Evolutionary conservation across 2,329 filamentous ascomycete species (phyloP).

Genomic region (Bipolaris gigantea): DNA sequence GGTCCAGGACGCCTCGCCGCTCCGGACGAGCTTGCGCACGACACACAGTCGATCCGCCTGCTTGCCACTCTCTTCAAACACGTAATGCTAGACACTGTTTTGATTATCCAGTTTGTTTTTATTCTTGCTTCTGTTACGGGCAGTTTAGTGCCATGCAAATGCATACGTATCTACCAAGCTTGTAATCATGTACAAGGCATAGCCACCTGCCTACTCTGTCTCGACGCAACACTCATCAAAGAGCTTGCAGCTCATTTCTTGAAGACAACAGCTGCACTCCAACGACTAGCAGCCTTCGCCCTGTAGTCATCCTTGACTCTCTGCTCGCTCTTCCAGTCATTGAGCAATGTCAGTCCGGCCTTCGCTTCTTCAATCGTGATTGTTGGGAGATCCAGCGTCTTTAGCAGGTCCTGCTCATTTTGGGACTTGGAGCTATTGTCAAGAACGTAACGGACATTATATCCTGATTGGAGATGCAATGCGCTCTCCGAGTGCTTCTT

Average conservation of each 20-base stretch:
- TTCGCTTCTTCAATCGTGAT: conserved; percentile 61
- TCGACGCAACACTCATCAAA: neutral
- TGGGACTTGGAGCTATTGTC: conserved; percentile 59
- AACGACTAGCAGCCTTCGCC: conserved; percentile 43
- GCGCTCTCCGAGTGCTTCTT: conserved; percentile 64
- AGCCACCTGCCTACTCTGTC: neutral
- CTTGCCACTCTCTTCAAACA: neutral
- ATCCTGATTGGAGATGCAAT: conserved; percentile 64
- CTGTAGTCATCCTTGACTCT: conserved; percentile 55
- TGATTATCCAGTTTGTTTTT: neutral
- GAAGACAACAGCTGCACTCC: conserved; percentile 46
- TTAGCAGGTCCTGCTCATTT: conserved; percentile 65
- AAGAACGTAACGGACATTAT: conserved; percentile 62
- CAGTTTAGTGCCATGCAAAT: conserved; percentile 5
- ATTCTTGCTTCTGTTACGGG: conserved; percentile 10
- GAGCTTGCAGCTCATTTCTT: conserved; percentile 16
- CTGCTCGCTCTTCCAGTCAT: conserved; percentile 54
- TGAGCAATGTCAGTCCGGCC: conserved; percentile 56
- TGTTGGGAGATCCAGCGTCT: conserved; percentile 56
- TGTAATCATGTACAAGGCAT: conserved; percentile 5
- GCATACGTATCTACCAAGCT: conserved; percentile 6
- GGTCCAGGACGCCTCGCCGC: conserved; percentile 1
- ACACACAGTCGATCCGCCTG: neutral
- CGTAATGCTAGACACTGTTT: neutral
- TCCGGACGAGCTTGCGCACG: conserved; percentile 1